Conservation (phyloP, 768 basidiomycete genomes). For the Rubroboletus pulcherrimus region DNA sequence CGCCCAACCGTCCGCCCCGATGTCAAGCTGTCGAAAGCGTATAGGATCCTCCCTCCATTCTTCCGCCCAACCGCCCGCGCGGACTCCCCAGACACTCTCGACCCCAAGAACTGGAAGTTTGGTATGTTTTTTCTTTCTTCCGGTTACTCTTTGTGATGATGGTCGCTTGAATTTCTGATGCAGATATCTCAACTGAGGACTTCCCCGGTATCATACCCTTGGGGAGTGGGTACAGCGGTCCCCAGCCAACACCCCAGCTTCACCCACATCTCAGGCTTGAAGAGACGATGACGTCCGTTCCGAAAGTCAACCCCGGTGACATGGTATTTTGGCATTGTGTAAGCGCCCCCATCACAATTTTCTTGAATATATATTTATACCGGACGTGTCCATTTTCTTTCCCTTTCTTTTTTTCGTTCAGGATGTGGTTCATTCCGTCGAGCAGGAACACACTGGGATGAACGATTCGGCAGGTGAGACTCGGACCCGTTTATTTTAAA, state of each 20-base stretch:
- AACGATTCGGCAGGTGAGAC: conserved; percentile 52
- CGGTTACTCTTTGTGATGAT: conserved; percentile 20
- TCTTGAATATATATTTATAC: background rate
- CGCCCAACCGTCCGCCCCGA: conserved; percentile 49
- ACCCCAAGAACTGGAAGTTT: conserved; percentile 53
- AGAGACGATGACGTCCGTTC: conserved; percentile 65
- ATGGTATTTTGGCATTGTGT: conserved; percentile 78
- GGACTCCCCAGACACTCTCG: conserved; percentile 40
- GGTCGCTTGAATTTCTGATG: conserved; percentile 5
- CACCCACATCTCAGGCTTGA: conserved; percentile 69
- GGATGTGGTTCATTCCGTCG: conserved; percentile 48
- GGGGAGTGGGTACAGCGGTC: conserved; percentile 33
- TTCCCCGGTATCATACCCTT: conserved; percentile 46
- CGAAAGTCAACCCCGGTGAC: conserved; percentile 71
- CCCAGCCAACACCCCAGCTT: conserved; percentile 46
- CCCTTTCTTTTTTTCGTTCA: conserved; percentile 3
- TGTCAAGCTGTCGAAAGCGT: conserved; percentile 64
- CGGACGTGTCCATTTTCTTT: conserved; percentile 12
- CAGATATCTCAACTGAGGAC: conserved; percentile 45
- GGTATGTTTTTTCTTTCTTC: conserved; percentile 29
- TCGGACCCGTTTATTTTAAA: background rate
- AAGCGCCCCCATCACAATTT: conserved; percentile 4
- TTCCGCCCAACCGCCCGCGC: conserved; percentile 48
- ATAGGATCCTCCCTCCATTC: conserved; percentile 73
- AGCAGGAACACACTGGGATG: conserved; percentile 48